Evolutionary conservation across 2,329 filamentous ascomycete species (phyloP).

Genomic region (Rhexocercosporidium sp.): DNA sequence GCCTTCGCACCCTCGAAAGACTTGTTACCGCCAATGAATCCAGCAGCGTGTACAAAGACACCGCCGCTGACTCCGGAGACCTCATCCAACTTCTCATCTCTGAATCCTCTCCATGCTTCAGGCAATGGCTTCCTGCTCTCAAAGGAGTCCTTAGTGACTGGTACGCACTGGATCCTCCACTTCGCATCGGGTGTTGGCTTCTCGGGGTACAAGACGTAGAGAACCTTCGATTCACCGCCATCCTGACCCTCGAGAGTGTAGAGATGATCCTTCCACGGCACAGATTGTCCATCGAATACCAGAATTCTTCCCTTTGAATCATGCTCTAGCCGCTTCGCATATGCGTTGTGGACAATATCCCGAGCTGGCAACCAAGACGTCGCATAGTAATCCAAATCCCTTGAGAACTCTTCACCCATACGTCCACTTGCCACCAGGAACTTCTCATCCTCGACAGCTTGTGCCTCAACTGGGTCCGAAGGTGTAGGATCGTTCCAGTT

Average conservation of each 20-base stretch:
- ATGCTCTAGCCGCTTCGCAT: constrained; percentile 67
- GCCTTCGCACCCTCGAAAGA: constrained; percentile 85
- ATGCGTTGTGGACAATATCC: constrained; percentile 77
- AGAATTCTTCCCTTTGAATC: constrained; percentile 80
- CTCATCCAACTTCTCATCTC: constrained; percentile 82
- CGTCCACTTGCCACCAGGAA: constrained; percentile 80
- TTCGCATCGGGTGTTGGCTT: constrained; percentile 75
- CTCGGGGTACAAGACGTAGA: constrained; percentile 94
- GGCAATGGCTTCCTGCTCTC: constrained; percentile 90
- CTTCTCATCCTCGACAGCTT: constrained; percentile 78
- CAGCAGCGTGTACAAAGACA: constrained; percentile 91
- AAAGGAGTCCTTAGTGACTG: constrained; percentile 83
- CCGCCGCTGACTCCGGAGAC: constrained; percentile 72
- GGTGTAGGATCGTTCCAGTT: constrained; percentile 74
- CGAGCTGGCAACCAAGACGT: constrained; percentile 87
- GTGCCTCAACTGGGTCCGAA: constrained; percentile 60
- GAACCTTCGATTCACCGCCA: constrained; percentile 60
- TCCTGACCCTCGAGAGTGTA: constrained; percentile 80
- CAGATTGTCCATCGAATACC: constrained; percentile 76
- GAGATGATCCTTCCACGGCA: constrained; percentile 96
- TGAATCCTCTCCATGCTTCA: constrained; percentile 87
- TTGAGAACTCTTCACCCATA: constrained; percentile 87
- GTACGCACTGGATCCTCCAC: constrained; percentile 95
- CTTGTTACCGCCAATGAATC: constrained; percentile 96
- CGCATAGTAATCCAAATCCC: constrained; percentile 77